phyloP scores from a whole-genome alignment of 169 alveolate genomes.

The Besnoitia besnoiti region DNA sequence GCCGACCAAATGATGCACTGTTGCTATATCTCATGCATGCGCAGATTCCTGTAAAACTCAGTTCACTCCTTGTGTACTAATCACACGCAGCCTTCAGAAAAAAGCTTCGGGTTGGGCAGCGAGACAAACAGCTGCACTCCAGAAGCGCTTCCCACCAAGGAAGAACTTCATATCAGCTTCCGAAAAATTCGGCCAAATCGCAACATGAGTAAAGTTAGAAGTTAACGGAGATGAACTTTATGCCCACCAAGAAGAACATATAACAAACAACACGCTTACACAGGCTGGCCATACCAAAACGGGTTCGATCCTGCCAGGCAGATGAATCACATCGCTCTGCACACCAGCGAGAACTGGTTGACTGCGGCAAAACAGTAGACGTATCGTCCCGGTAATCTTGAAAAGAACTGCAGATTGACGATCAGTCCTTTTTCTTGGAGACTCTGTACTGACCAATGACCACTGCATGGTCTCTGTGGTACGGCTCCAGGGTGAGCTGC shows the following conservation, averaged over 20 bases:
- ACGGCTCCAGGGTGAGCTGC: constrained; percentile 97
- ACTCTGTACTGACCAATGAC: constrained; percentile 97
- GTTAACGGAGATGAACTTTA: neutral
- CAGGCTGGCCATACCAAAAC: neutral
- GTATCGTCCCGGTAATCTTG: neutral
- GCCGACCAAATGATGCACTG: no score
- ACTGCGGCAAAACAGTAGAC: neutral
- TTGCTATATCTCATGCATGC: no score
- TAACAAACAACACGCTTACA: neutral
- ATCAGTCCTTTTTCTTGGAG: constrained; percentile 77
- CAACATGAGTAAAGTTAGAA: no score
- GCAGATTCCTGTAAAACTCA: no score
- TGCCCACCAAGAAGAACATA: neutral
- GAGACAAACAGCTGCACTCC: no score
- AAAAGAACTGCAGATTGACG: neutral
- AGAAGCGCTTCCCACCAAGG: no score
- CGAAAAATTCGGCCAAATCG: no score
- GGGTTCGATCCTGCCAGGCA: neutral
- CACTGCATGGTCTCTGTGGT: constrained; percentile 98
- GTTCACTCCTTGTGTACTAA: no score
- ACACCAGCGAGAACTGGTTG: neutral
- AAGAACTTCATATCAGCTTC: no score
- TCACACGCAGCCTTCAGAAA: no score
- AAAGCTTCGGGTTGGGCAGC: no score
- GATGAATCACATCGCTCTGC: neutral